These are phyloP conservation scores for Hura crepitans DNA, from an alignment of 441 rosid species.

Conservation along the genomic window DNA sequence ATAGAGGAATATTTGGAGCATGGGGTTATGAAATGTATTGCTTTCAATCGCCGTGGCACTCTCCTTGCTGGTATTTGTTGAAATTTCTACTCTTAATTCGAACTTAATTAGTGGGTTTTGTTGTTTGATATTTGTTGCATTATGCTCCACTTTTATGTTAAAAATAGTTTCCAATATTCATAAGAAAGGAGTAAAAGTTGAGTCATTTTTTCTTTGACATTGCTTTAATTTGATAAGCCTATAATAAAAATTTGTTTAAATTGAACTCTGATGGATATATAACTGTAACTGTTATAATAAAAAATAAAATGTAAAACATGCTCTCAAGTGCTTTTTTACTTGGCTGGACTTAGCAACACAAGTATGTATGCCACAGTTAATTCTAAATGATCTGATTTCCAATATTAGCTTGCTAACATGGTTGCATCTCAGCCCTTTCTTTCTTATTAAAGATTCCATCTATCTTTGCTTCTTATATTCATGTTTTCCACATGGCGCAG, in stretches of 20 bases:
- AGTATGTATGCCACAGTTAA: neutral
- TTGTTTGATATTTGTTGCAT: neutral
- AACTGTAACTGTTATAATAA: neutral
- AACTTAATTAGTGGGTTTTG: neutral
- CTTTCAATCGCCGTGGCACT: conserved; percentile 94
- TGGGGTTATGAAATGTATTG: conserved; percentile 89
- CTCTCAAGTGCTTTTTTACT: neutral
- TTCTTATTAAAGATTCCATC: too few relatives aligned
- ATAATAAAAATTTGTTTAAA: neutral
- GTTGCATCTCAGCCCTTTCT: neutral
- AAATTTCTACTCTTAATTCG: neutral
- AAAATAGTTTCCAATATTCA: neutral
- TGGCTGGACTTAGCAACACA: neutral
- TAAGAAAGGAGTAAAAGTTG: neutral
- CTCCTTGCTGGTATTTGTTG: conserved; percentile 73
- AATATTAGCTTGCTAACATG: neutral
- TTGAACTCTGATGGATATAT: neutral
- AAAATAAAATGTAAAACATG: neutral
- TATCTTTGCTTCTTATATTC: too few relatives aligned
- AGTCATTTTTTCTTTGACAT: neutral
- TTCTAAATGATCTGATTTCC: neutral
- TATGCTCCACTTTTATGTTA: neutral
- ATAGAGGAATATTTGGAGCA: conserved; percentile 94
- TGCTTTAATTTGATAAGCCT: neutral
- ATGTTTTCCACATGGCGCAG: too few relatives aligned